Evolutionary conservation across 176 grass and related monocot genomes (phyloP).

Genomic region (Triticum monococcum): DNA sequence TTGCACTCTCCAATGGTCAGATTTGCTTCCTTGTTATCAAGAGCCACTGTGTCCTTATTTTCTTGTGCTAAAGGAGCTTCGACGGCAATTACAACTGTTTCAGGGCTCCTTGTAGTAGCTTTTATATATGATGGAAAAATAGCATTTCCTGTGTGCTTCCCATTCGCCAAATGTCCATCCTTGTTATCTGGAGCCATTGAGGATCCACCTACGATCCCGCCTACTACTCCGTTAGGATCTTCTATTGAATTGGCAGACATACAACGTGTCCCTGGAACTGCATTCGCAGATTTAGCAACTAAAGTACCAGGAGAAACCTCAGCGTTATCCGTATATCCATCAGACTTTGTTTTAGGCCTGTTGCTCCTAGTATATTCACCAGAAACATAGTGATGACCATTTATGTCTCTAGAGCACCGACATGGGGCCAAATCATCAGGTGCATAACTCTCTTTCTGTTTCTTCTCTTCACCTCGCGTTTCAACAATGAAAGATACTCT

Average conservation of each 20-base stretch:
- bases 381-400: too few relatives aligned
- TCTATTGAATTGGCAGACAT: conserved; percentile 11
- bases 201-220: background rate
- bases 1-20: background rate
- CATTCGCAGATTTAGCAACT: background rate
- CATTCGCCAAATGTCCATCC: conserved; percentile 2
- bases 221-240: conserved; percentile 11
- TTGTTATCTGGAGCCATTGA: background rate
- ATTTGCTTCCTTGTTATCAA: background rate
- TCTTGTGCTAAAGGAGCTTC: conserved; percentile 11
- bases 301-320: too few relatives aligned
- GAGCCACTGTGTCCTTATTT: background rate
- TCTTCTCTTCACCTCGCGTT: background rate
- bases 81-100: background rate
- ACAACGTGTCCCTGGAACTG: conserved; percentile 20
- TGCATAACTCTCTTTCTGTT: background rate
- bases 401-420: background rate
- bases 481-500: conserved; percentile 24
- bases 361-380: too few relatives aligned
- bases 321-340: too few relatives aligned
- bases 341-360: too few relatives aligned
- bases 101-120: background rate
- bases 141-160: background rate
- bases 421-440: background rate
- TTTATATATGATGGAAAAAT: background rate